A percentile compares a stretch with the other conserved stretches of the same genome.
Evolutionary conservation across 2,329 filamentous ascomycete genomes (phyloP).

Genomic region (Penicillium sp.): DNA sequence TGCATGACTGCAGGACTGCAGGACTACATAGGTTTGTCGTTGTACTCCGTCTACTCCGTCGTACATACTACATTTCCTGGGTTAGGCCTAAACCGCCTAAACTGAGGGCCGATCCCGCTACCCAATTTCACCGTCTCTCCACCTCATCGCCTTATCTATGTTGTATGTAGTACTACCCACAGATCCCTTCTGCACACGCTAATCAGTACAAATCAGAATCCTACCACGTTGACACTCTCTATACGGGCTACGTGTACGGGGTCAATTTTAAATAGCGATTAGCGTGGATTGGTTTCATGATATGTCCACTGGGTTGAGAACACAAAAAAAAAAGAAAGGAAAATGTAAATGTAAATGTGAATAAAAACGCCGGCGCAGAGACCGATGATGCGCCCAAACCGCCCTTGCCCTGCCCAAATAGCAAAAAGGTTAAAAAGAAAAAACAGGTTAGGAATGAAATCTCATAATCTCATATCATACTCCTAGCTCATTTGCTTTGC

Average conservation of each 20-base stretch:
- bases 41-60: background rate
- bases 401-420: constrained; percentile 18
- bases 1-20: background rate
- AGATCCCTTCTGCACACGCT: background rate
- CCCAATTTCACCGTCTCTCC: constrained; percentile 5
- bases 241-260: constrained; percentile 18
- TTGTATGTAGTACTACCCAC: background rate
- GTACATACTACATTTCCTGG: background rate
- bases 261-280: constrained; percentile 6
- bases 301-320: background rate
- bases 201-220: constrained; percentile 3
- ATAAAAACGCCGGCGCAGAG: constrained; percentile 15
- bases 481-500: constrained; percentile 40
- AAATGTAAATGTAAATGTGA: background rate
- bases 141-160: background rate
- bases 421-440: constrained; percentile 2
- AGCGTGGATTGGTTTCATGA: constrained; percentile 7
- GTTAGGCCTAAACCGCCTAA: constrained; percentile 3
- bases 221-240: constrained; percentile 3
- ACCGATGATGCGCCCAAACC: constrained; percentile 23
- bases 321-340: background rate
- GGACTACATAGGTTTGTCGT: background rate
- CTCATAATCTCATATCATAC: constrained; percentile 16
- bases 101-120: constrained; percentile 8
- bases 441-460: background rate